Evolutionary conservation across 805 yeast genomes (phyloP), one percentile per base, ranked within the genome.

Genomic region (Yarrowia phangngaensis): DNA sequence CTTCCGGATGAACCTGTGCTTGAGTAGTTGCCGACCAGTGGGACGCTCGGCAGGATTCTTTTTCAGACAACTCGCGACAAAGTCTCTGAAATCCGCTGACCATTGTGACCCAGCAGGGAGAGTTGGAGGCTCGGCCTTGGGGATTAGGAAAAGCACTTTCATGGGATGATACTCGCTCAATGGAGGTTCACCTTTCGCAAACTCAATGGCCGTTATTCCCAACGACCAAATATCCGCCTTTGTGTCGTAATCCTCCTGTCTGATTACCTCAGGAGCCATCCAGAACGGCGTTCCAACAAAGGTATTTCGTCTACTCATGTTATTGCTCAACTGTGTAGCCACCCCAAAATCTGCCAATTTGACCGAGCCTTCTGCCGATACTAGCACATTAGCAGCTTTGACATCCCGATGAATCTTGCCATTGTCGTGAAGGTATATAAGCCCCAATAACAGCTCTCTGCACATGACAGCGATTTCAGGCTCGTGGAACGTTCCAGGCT

Each of bases 221-320:
- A 88, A 69, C 0, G 96, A 87, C 98, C 98, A 92, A 47, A 92
- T 84, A 61, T 92, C 98, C 1, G 88, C 95, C 59, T 83, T 84
- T 54, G 81, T 84, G 60, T 84, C 75, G 63, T 92, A 88, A 0
- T 92, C 95, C 8, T 66, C 63, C 35, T 64, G 58, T 60, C 74
- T 62, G 4, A 70, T 63, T n/a, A 90, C 84, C 63, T 92, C 98
- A 0, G 98, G 98, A 0, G 98, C 98, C 97, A 90, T 89, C 97
- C 97, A 89, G 64, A 78, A 86, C 11, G 97, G 96, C 0, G 97
- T 88, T 1, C 97, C 97, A 46, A 88, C 95, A 71, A 89, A 82
- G 0, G 96, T 85, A 50, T 76, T 77, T 54, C 81, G 75, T 53
- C 71, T 71, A 16, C 69, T 64, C 34, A 65, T 51, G 12, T 82